Percentiles rank a stretch among this genome's conserved stretches.
These are phyloP conservation scores for Penicillium atrosanguineum DNA, from an alignment of 495 filamentous ascomycete species.

Conservation along the genomic window DNA sequence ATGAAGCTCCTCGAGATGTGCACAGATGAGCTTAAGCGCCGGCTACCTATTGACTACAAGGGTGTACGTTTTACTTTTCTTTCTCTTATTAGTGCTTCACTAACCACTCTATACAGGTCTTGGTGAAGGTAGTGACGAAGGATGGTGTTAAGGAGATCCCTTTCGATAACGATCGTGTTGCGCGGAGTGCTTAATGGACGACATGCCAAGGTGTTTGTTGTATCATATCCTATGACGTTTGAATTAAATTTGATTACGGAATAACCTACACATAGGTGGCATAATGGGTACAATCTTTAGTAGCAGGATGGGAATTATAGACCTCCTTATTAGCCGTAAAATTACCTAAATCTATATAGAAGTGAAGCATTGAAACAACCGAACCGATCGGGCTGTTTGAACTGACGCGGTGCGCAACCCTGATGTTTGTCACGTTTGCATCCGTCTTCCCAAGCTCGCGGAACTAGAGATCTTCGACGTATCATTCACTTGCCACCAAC, in stretches of 20 bases:
- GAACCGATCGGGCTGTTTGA: background rate
- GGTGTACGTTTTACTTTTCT: constrained; percentile 52
- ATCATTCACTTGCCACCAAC: constrained; percentile 10
- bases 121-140: constrained; percentile 91
- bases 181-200: constrained; percentile 59
- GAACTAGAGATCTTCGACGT: constrained; percentile 14
- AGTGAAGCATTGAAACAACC: background rate
- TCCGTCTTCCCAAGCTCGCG: constrained; percentile 6
- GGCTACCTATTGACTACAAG: constrained; percentile 98
- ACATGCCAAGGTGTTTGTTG: constrained; percentile 33
- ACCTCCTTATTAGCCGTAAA: background rate
- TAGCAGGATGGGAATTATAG: background rate
- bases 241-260: constrained; percentile 27
- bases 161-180: constrained; percentile 74
- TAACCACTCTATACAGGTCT: constrained; percentile 46
- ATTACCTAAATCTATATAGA: background rate
- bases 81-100: background rate
- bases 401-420: background rate
- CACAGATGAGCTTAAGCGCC: constrained; percentile 91
- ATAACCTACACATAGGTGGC: constrained; percentile 14
- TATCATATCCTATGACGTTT: constrained; percentile 45
- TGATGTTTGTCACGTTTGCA: constrained; percentile 48
- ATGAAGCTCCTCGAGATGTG: constrained; percentile 90
- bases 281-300: constrained; percentile 2
- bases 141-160: constrained; percentile 81